These are phyloP conservation scores for Thinopyrum elongatum DNA, from an alignment of 176 grass and related monocot genomes.

Conservation along the genomic window DNA sequence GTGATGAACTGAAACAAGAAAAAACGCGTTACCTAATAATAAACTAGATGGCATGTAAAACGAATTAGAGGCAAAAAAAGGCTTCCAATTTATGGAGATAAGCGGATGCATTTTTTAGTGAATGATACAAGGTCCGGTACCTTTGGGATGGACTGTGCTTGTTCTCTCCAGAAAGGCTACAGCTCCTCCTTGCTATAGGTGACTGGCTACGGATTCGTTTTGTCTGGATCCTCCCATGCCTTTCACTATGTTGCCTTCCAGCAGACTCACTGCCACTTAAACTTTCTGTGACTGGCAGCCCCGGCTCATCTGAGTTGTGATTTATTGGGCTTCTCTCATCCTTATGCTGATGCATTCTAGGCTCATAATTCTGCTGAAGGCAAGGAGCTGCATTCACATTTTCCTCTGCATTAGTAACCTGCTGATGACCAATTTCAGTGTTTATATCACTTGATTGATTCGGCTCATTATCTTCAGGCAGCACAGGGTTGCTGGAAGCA, in stretches of 20 bases:
- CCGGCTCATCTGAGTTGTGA: constrained; percentile 41
- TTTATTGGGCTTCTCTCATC: constrained; percentile 34
- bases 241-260: constrained; percentile 38
- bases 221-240: constrained; percentile 18
- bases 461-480: constrained; percentile 32
- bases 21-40: not conserved
- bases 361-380: constrained; percentile 21
- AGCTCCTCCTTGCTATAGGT: constrained; percentile 33
- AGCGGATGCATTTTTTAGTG: constrained; percentile 15
- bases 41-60: not conserved
- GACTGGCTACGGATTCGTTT: constrained; percentile 50
- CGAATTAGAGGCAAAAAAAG: not conserved
- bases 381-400: constrained; percentile 11
- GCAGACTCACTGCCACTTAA: constrained; percentile 49
- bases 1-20: constrained; percentile 60
- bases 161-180: constrained; percentile 25
- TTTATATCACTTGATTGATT: constrained; percentile 30
- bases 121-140: constrained; percentile 25
- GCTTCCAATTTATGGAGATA: not conserved
- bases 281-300: constrained; percentile 41
- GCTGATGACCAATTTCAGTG: constrained; percentile 30
- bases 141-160: constrained; percentile 32
- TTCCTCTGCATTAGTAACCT: constrained; percentile 30
- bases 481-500: constrained; percentile 24
- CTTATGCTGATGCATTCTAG: constrained; percentile 25